phyloP scores from a whole-genome alignment of 2,329 filamentous ascomycete species.

The Emergomyces orientalis region DNA sequence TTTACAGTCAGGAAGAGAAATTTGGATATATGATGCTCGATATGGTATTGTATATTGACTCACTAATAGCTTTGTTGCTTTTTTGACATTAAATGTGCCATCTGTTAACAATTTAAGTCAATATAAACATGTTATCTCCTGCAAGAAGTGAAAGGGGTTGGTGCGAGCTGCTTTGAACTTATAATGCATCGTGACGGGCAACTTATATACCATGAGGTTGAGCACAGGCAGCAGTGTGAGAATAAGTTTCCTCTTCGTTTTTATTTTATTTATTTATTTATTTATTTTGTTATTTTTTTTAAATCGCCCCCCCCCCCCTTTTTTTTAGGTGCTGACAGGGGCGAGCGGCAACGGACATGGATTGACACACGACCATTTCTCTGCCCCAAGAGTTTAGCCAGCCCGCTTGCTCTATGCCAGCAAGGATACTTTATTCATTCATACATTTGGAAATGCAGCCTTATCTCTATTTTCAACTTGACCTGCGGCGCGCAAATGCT shows the following conservation, averaged over 20 bases:
- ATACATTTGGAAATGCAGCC: too few species aligned
- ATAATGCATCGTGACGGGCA: neutral
- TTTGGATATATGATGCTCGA: constrained; percentile 1
- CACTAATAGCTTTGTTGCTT: neutral
- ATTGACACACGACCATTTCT: neutral
- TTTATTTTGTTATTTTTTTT: too few species aligned
- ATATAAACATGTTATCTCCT: too few species aligned
- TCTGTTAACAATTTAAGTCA: neutral
- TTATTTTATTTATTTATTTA: too few species aligned
- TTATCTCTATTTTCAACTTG: too few species aligned
- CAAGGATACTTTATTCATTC: too few species aligned
- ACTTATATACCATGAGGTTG: neutral
- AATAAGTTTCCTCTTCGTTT: too few species aligned
- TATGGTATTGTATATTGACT: neutral
- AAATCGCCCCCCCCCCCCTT: too few species aligned
- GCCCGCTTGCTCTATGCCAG: too few species aligned
- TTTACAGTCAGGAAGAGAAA: neutral
- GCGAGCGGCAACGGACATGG: neutral
- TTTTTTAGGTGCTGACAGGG: neutral
- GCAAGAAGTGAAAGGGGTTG: too few species aligned
- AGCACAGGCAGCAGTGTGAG: neutral
- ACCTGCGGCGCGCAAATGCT: too few species aligned
- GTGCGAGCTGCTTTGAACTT: neutral
- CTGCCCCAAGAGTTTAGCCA: too few species aligned
- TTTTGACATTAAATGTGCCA: neutral